Evolutionary conservation across 352 stramenopile species (phyloP).

Genomic region (Phytophthora pseudosyringae): DNA sequence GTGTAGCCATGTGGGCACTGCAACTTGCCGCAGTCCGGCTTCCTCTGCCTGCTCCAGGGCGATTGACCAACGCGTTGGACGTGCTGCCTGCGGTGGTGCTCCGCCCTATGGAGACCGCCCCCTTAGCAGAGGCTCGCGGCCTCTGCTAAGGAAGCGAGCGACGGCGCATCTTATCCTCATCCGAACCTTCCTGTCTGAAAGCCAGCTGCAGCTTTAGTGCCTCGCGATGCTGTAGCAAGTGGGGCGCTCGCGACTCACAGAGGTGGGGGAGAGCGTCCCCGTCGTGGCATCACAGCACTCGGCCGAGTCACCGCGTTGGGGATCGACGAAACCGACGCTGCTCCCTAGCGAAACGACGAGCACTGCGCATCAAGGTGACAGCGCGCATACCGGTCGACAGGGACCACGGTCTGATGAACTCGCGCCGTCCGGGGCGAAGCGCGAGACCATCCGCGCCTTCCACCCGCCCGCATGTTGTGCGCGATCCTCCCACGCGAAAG

Average conservation of each 20-base stretch:
- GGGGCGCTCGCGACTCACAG: not conserved
- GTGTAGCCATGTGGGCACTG: not conserved
- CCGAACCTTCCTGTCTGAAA: not conserved
- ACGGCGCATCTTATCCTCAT: not conserved
- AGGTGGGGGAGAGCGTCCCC: not conserved
- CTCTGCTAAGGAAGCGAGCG: not conserved
- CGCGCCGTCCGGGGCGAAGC: slow-evolving; percentile 5
- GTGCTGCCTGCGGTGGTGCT: slow-evolving; percentile 11
- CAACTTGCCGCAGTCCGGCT: not conserved
- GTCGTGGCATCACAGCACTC: not conserved
- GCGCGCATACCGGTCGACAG: slow-evolving; percentile 6
- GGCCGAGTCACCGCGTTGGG: not conserved
- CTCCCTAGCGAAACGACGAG: slow-evolving; percentile 10
- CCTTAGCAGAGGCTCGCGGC: too few species aligned
- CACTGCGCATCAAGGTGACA: not conserved
- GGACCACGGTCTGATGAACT: not conserved
- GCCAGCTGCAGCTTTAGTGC: slow-evolving; percentile 5
- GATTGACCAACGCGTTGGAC: slow-evolving; percentile 29
- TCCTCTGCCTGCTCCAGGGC: not conserved
- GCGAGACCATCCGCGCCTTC: slow-evolving; percentile 20
- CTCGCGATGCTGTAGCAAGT: slow-evolving; percentile 5
- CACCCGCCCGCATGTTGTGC: slow-evolving; percentile 10
- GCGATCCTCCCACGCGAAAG: slow-evolving; percentile 16
- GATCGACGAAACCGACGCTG: not conserved
- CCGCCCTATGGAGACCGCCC: not conserved